A percentile compares a stretch with the other conserved stretches of the same genome.
These are phyloP conservation scores for Colletotrichum theobromicola DNA, from an alignment of 2,329 filamentous ascomycete species.

Conservation along the genomic window DNA sequence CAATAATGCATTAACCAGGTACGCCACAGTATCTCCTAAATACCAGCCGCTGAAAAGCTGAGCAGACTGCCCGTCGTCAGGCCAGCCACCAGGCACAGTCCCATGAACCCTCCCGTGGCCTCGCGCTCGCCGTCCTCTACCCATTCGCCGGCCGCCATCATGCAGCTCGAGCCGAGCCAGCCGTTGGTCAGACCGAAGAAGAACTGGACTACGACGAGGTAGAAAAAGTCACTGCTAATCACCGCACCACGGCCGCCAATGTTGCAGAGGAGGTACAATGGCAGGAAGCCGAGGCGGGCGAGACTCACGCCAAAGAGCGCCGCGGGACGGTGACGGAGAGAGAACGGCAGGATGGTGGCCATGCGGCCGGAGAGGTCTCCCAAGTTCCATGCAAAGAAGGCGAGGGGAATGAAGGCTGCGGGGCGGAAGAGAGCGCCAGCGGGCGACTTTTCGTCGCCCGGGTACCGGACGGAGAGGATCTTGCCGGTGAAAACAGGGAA, in stretches of 20 bases:
- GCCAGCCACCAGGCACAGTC: slow-evolving; percentile 83
- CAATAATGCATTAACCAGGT: not conserved
- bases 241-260: slow-evolving; percentile 76
- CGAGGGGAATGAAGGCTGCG: slow-evolving; percentile 84
- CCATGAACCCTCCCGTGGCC: slow-evolving; percentile 94
- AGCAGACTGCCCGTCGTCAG: slow-evolving; percentile 85
- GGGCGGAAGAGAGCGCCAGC: slow-evolving; percentile 66
- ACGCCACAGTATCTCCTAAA: slow-evolving; percentile 32
- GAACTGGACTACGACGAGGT: slow-evolving; percentile 82
- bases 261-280: slow-evolving; percentile 91
- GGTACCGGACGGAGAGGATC: slow-evolving; percentile 50
- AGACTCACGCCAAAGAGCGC: slow-evolving; percentile 72
- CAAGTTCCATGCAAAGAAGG: slow-evolving; percentile 91
- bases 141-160: slow-evolving; percentile 88
- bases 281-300: slow-evolving; percentile 73
- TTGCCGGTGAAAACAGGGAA: slow-evolving; percentile 90
- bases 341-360: slow-evolving; percentile 63
- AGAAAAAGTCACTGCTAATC: slow-evolving; percentile 84
- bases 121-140: slow-evolving; percentile 85
- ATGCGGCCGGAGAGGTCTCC: slow-evolving; percentile 85
- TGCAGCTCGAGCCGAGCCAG: slow-evolving; percentile 83
- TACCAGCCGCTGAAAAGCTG: slow-evolving; percentile 75
- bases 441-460: slow-evolving; percentile 28
- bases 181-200: slow-evolving; percentile 87
- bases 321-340: slow-evolving; percentile 65